Evolutionary conservation across 441 rosid genomes (phyloP).

Genomic region (Biscutella laevigata): DNA sequence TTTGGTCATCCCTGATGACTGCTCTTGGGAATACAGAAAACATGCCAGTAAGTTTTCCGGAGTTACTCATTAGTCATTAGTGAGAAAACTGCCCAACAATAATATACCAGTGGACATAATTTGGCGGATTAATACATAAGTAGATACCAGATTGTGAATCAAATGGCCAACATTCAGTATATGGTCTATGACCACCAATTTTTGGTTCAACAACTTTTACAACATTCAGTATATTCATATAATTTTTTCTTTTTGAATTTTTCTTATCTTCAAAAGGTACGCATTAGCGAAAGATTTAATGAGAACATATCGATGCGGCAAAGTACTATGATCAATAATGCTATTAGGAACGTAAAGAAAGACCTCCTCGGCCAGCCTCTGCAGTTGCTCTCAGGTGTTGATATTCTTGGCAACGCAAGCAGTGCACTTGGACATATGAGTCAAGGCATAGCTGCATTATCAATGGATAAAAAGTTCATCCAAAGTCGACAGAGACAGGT

Average conservation of each 20-base stretch:
- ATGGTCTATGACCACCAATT: background rate
- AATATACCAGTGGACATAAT: background rate
- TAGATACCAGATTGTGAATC: background rate
- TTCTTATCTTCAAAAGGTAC: constrained; percentile 45
- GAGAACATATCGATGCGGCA: constrained; percentile 90
- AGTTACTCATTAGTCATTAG: background rate
- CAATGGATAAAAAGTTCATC: constrained; percentile 96
- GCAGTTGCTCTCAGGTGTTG: constrained; percentile 94
- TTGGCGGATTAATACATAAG: background rate
- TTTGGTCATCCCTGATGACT: constrained; percentile 98
- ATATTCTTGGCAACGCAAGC: constrained; percentile 97
- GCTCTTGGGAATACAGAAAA: constrained; percentile 97
- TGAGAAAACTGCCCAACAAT: constrained; percentile 2
- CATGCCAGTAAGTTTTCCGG: constrained; percentile 70
- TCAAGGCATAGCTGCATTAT: constrained; percentile 97
- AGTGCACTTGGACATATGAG: constrained; percentile 99
- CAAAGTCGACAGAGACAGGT: constrained; percentile 98
- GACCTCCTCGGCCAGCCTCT: constrained; percentile 97
- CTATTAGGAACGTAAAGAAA: constrained; percentile 70
- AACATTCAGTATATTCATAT: too few relatives aligned
- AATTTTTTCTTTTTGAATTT: background rate
- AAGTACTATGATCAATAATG: constrained; percentile 82
- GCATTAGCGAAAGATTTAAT: constrained; percentile 66
- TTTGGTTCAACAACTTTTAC: constrained; percentile 2
- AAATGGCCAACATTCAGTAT: background rate